Base-by-base conservation (phyloP, 1,284 basidiomycete species). In the Leccinum subrobustum region DNA sequence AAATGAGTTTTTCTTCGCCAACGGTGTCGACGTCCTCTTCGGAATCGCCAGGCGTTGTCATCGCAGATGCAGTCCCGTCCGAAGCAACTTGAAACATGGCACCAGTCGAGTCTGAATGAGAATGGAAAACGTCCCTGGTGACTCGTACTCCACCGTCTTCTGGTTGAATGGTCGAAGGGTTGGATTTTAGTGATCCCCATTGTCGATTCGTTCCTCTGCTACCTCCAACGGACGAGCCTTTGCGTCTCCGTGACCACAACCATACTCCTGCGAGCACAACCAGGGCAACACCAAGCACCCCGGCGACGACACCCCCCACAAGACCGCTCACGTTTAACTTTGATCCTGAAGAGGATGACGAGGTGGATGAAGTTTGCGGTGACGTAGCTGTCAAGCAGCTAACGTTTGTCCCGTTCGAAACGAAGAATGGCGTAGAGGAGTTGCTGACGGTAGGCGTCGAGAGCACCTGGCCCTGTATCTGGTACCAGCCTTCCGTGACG, bases 401-500 rank as follows among this genome's bases (percentile, higher is more conserved):
- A 18, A 72, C 72, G 61, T 80, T 72, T 14, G 68, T 61, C 11
- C 79, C 78, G 29, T 74, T 70, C 20, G 67, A 56, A 52, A 84
- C 74, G 58, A 75, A 77, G 59, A 84, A 83, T 6, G 70, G 29
- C 0, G 59, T 1, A 5, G 81, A 79, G 20, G 20, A n/a, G 29
- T 14, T 57, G 33, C 18, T 20, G 33, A 70, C 20, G 1, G 6
- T 31, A 2, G 61, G 52, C 27, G 59, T 6, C 6, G 60, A 51
- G 31, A 59, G 18, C 18, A 52, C 67, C 8, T 53, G 16, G 74
- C 79, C 39, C 57, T 59, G 35, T 76, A 63, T 31, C 61, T 60
- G 47, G 61, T 84, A 84, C 75, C 73, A 78, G 11, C 83, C 83
- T 60, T 76, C 66, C 0, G 78, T 65, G 39, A 83, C 67, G 59